phyloP scores from a whole-genome alignment of 1,139 yeast genomes.

The Pichia sp. region DNA sequence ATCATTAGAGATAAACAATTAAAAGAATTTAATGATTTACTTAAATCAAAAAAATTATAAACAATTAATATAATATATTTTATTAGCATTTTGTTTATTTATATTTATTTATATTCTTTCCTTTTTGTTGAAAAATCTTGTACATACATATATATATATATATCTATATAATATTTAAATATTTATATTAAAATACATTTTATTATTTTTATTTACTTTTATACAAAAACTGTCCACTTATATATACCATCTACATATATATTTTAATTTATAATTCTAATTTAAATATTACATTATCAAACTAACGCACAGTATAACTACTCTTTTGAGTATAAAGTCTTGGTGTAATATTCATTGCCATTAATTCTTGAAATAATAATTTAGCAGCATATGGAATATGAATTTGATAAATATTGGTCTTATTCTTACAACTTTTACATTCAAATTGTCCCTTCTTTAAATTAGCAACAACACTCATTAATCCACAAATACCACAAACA shows the following conservation, averaged over 20 bases:
- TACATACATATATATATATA: too few relatives aligned
- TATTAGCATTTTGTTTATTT: neutral
- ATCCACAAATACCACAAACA: slow-evolving; percentile 95
- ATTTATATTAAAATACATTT: too few relatives aligned
- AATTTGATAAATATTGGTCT: slow-evolving; percentile 94
- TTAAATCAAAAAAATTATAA: slow-evolving; percentile 18
- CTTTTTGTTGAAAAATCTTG: too few relatives aligned
- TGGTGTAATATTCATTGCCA: slow-evolving; percentile 97
- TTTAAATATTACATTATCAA: neutral
- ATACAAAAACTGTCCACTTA: too few relatives aligned
- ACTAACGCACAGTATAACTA: slow-evolving; percentile 26
- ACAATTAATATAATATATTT: too few relatives aligned
- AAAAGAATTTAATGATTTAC: slow-evolving; percentile 23
- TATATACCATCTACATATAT: too few relatives aligned
- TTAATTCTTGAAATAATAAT: slow-evolving; percentile 90
- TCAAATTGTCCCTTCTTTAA: slow-evolving; percentile 95
- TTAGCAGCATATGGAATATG: slow-evolving; percentile 98
- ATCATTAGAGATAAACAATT: slow-evolving; percentile 31
- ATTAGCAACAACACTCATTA: slow-evolving; percentile 96
- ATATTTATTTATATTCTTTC: neutral
- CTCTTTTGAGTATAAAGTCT: slow-evolving; percentile 62
- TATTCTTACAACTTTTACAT: slow-evolving; percentile 97
- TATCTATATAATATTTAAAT: too few relatives aligned
- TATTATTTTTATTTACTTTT: too few relatives aligned
- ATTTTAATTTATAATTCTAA: neutral